phyloP scores from a whole-genome alignment of 2,329 filamentous ascomycete genomes.

The Cladosporium colombiae region DNA sequence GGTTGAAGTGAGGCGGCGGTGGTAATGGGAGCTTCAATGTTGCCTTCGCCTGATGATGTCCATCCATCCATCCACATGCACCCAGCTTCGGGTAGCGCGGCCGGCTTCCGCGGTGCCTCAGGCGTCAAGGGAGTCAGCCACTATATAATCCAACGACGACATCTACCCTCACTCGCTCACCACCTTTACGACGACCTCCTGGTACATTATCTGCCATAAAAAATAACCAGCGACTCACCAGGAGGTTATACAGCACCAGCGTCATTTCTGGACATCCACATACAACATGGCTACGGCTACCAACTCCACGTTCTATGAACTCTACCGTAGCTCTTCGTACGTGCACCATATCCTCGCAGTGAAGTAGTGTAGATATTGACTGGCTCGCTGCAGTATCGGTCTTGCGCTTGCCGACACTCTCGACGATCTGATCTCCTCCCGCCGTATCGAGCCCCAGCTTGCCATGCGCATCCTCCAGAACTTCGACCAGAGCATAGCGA shows the following conservation, averaged over 20 bases:
- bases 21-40: conserved; percentile 19
- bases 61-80: conserved; percentile 11
- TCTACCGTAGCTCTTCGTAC: conserved; percentile 99
- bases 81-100: conserved; percentile 1
- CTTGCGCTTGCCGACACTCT: conserved; percentile 92
- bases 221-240: not conserved
- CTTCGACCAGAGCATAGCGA: conserved; percentile 91
- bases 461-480: conserved; percentile 97
- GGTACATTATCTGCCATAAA: not conserved
- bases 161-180: not conserved
- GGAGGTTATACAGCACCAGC: conserved; percentile 7
- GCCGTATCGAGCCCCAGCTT: conserved; percentile 94
- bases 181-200: conserved; percentile 14
- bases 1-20: conserved; percentile 4
- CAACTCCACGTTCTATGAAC: conserved; percentile 72
- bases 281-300: conserved; percentile 22
- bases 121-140: conserved; percentile 9
- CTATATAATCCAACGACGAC: conserved; percentile 14
- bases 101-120: conserved; percentile 4
- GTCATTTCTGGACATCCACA: not conserved
- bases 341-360: conserved; percentile 31
- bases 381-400: conserved; percentile 67
- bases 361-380: not conserved
- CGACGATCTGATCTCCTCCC: conserved; percentile 91
- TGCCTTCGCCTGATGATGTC: conserved; percentile 8